Conservation (phyloP, 495 filamentous ascomycete species). For the Daldinia vernicosa region DNA sequence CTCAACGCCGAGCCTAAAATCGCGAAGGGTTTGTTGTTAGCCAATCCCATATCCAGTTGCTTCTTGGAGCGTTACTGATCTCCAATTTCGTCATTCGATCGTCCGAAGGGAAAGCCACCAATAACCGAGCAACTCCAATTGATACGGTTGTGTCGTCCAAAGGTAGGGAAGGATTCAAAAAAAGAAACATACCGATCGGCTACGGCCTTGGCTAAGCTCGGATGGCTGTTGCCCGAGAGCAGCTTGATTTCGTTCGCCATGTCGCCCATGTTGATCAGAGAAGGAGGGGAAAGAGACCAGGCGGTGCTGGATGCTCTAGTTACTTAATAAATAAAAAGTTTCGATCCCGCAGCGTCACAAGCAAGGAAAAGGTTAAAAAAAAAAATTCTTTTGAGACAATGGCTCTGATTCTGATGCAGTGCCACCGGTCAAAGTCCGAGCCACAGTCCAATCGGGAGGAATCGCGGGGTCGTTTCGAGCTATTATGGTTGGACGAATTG, state of each 20-base stretch:
- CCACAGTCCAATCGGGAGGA: constrained; percentile 40
- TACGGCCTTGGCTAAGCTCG: constrained; percentile 85
- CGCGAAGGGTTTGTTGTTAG: constrained; percentile 37
- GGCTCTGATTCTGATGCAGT: constrained; percentile 17
- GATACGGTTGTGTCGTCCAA: not conserved
- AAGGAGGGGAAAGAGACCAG: constrained; percentile 11
- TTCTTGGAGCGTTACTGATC: constrained; percentile 10
- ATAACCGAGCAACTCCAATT: constrained; percentile 26
- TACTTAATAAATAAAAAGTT: constrained; percentile 32
- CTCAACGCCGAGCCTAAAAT: constrained; percentile 84
- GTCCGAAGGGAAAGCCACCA: constrained; percentile 17
- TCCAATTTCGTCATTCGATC: constrained; percentile 32
- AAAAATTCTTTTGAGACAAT: constrained; percentile 37
- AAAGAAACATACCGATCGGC: constrained; percentile 78
- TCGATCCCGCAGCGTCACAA: constrained; percentile 36
- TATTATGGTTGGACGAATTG: constrained; percentile 30
- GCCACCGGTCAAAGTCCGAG: constrained; percentile 29
- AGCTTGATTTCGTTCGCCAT: constrained; percentile 92
- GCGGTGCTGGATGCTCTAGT: constrained; percentile 9
- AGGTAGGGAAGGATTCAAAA: not conserved
- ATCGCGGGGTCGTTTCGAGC: constrained; percentile 38
- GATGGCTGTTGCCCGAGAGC: constrained; percentile 95
- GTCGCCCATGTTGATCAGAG: constrained; percentile 50
- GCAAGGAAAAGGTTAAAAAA: constrained; percentile 36
- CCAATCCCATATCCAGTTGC: constrained; percentile 17